Evolutionary conservation across 495 filamentous ascomycete species (phyloP), one percentile per base, ranked within the genome.

Genomic region (Cercophora scortea): DNA sequence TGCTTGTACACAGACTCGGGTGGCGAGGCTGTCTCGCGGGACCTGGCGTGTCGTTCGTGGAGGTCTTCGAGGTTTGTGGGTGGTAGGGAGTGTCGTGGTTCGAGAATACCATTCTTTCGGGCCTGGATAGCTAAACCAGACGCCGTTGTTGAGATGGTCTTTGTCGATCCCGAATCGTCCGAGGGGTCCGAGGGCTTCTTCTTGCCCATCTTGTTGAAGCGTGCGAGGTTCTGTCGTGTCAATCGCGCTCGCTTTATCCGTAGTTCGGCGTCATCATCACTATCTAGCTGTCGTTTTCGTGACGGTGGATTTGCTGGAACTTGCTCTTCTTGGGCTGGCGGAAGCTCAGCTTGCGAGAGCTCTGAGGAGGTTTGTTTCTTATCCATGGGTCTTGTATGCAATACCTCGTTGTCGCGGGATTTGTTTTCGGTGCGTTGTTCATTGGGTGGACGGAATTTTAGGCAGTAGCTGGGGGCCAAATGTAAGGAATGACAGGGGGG

Each of bases 41-140:
- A 52, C 33, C 15, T 38, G 46, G 55, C 53, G 36, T 33, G 49
- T 51, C 47, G 54, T 45, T 57, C 33, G 44, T 45, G 57, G 52
- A 60, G 52, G 8, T 59, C 60, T 25, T 65, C 53, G 47, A 67
- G 55, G 35, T 67, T 63, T 41, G 13, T 19, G 10, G 64, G 56
- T 0, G 60, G 60, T 54, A 52, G 58, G 17, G 62, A 65, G 47
- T 40, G 4, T 7, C 11, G 8, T 1, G 52, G 58, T 32, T 55
- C 40, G 43, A 65, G 60, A 15, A 63, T 61, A 46, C 62, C 60
- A 45, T 67, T 67, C 36, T 61, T 60, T 3, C 34, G 34, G 50
- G 65, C 62, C 44, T 59, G 49, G 54, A 50, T 40, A 18, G 54
- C 61, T 47, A 64, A 63, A 5, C 58, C 58, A 42, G 62, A 54